A percentile compares a stretch with the other conserved stretches of the same genome.
phyloP scores from a whole-genome alignment of 2,329 filamentous ascomycete species.

The Xylariomycetidae sp. region DNA sequence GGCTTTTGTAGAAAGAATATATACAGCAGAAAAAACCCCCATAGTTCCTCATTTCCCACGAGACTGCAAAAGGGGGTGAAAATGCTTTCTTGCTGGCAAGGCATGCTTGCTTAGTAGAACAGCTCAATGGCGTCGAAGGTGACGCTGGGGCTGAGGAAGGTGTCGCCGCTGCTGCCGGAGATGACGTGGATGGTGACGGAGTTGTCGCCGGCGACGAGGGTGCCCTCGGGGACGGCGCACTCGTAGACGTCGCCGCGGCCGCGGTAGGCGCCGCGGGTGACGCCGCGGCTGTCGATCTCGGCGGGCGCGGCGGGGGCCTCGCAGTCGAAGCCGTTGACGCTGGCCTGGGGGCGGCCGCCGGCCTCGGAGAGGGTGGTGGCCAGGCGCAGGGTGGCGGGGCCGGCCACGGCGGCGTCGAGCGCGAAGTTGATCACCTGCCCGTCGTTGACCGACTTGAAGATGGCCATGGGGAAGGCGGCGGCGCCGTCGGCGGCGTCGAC shows the following conservation, averaged over 20 bases:
- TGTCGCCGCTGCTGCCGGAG: constrained; percentile 42
- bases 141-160: constrained; percentile 44
- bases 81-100: no score
- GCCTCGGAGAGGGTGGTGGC: constrained; percentile 53
- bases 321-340: constrained; percentile 26
- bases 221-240: constrained; percentile 42
- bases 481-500: constrained; percentile 40
- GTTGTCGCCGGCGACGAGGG: constrained; percentile 43
- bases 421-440: constrained; percentile 33
- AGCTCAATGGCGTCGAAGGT: constrained; percentile 26
- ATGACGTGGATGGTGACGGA: constrained; percentile 47
- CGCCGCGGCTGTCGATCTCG: constrained; percentile 49
- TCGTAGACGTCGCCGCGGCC: constrained; percentile 52
- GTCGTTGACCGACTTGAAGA: constrained; percentile 46
- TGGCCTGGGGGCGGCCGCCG: constrained; percentile 44
- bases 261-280: constrained; percentile 52
- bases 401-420: constrained; percentile 33
- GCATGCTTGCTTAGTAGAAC: constrained; percentile 21
- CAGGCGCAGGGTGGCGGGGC: constrained; percentile 44
- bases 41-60: no score
- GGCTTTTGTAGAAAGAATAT: no score
- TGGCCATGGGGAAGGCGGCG: constrained; percentile 50
- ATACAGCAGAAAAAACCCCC: no score
- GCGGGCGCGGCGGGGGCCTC: constrained; percentile 29
- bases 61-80: no score